Evolutionary conservation across 331 rosid genomes (phyloP), one percentile per base, ranked within the genome.

Genomic region (Rhamnella rubrinervis): DNA sequence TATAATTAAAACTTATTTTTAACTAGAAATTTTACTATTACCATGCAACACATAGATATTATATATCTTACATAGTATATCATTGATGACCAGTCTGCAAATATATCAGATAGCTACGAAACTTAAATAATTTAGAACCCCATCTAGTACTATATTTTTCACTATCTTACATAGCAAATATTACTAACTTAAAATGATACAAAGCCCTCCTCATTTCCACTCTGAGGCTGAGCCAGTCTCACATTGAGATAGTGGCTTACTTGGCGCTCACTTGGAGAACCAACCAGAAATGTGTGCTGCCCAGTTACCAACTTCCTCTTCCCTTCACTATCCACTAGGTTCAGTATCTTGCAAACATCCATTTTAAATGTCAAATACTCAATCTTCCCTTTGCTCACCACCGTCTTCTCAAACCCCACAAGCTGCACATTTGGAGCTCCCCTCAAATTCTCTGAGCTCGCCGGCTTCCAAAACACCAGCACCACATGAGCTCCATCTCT

Each of bases 301-400:
- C 91, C 93, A 59, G 63, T 78, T 38, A 83, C 65, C 81, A 89
- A 51, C 51, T 83, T 87, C 75, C 89, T 83, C 28, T 79, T 77
- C 47, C 91, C 93, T 70, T 87, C 88, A 47, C 68, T 52, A 67
- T 89, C 91, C 79, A 85, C 91, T 14, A 77, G 67, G 72, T 73
- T 87, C 55, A 81, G 62, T 49, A 21, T 16, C 72, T 75, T 55
- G 73, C 93, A 89, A 47, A 80, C 76, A 64, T 89, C 84, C 26
- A 87, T 65, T 49, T 70, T 74, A 69, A 81, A 55, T 4, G 60
- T 73, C 46, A 79, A 68, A 60, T 39, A 62, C 76, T 87, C 73
- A 25, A 67, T 63, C 78, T 31, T 53, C 31, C 86, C 78, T 14
- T 68, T 77, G 70, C 31, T 67, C 71, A 81, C 85, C 40, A 63